phyloP scores from a whole-genome alignment of 2,329 filamentous ascomycete genomes.

The Diaporthe australafricana region DNA sequence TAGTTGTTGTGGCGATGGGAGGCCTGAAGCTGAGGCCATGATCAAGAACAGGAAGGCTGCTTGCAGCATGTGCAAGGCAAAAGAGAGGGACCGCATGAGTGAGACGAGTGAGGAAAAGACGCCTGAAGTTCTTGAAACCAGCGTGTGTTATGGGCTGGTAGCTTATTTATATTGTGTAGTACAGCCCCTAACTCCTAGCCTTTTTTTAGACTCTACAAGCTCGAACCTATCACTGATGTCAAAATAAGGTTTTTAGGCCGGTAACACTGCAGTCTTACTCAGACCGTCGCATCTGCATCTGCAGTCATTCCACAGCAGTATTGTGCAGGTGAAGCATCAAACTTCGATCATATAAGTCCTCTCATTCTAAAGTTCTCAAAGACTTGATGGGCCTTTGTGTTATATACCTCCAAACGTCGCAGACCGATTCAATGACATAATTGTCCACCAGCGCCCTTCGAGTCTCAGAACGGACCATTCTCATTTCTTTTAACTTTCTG shows the following conservation, averaged over 20 bases:
- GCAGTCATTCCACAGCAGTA: background rate
- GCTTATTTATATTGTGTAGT: background rate
- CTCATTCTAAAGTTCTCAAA: no score
- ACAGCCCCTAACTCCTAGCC: background rate
- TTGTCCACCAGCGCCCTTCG: no score
- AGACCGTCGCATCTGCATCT: background rate
- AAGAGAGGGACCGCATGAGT: background rate
- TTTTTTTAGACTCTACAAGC: background rate
- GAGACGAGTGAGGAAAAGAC: background rate
- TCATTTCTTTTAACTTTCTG: no score
- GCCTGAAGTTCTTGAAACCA: background rate
- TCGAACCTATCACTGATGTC: background rate
- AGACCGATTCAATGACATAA: no score
- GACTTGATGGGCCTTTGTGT: no score
- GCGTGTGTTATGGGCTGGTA: background rate
- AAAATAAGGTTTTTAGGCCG: slow-evolving; percentile 1
- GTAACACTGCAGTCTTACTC: background rate
- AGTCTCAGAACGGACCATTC: no score
- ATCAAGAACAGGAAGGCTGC: background rate
- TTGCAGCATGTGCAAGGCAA: background rate
- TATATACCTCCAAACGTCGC: no score
- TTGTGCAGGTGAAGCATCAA: background rate
- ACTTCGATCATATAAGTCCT: no score
- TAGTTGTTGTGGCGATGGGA: background rate
- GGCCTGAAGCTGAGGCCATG: background rate